phyloP scores from a whole-genome alignment of 148 eudicot species.

The Fallopia convolvulus region DNA sequence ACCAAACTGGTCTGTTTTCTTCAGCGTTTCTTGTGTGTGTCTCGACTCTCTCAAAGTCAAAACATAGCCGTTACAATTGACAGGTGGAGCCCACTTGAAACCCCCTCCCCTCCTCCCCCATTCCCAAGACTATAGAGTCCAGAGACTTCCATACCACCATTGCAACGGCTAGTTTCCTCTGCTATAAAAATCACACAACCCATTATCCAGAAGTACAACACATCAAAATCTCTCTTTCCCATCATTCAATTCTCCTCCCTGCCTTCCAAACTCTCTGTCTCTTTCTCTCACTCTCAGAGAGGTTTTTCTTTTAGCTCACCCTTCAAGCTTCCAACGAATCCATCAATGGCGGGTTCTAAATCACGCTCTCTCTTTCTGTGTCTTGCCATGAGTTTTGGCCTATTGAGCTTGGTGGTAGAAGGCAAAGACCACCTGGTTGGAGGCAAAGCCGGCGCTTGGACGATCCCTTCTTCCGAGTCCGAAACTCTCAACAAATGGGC shows the following conservation, averaged over 20 bases:
- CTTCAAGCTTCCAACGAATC: not conserved
- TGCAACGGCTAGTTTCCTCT: conserved; percentile 9
- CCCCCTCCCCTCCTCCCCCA: not conserved
- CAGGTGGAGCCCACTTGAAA: not conserved
- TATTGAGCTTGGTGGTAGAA: conserved; percentile 27
- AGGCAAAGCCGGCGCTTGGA: conserved; percentile 53
- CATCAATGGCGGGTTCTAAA: conserved; percentile 3
- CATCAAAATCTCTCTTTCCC: not conserved
- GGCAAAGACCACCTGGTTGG: conserved; percentile 55
- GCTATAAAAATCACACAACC: not conserved
- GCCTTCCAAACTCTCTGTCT: not conserved
- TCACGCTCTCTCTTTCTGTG: not conserved
- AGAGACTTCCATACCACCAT: not conserved
- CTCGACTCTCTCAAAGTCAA: not conserved
- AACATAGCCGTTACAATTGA: conserved; percentile 5
- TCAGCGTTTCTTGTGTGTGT: not conserved
- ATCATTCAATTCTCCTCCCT: not conserved
- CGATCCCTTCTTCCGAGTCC: conserved; percentile 39
- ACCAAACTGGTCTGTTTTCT: not conserved
- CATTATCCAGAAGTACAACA: not conserved
- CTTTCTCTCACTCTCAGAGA: conserved; percentile 11
- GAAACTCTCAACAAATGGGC: conserved; percentile 70
- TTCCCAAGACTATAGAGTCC: not conserved
- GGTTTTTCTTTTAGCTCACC: not conserved
- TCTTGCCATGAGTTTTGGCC: conserved; percentile 8